Evolutionary conservation across 352 stramenopile genomes (phyloP).

Genomic region (Globisporangium orthogonon): DNA sequence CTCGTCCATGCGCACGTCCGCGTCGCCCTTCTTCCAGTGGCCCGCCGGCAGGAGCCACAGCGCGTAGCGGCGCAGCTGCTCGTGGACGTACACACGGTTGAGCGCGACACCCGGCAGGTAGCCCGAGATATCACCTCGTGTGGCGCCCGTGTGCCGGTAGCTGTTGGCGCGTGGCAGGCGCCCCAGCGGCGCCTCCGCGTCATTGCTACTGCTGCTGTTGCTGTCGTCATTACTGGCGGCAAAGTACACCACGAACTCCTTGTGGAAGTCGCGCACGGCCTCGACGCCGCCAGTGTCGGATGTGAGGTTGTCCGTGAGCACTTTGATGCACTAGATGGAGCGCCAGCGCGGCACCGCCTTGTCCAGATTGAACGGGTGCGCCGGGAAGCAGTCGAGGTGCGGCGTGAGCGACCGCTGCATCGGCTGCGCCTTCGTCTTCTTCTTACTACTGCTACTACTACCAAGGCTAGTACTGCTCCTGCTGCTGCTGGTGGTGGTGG

Average conservation of each 20-base stretch:
- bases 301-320: conserved; percentile 65
- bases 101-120: conserved; percentile 68
- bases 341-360: conserved; percentile 78
- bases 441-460: neutral
- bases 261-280: conserved; percentile 82
- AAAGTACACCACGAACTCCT: conserved; percentile 71
- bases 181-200: conserved; percentile 14
- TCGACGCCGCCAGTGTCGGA: conserved; percentile 83
- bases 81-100: conserved; percentile 62
- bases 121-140: conserved; percentile 80
- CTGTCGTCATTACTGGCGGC: neutral
- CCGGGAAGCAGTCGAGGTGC: conserved; percentile 86
- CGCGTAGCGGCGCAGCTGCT: conserved; percentile 70
- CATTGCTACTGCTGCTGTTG: conserved; percentile 12
- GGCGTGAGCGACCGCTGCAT: conserved; percentile 86
- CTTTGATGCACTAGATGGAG: conserved; percentile 86
- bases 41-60: conserved; percentile 55
- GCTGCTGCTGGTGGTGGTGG: neutral
- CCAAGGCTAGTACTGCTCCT: too few relatives aligned
- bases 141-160: conserved; percentile 57
- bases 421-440: conserved; percentile 53
- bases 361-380: conserved; percentile 55
- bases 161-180: conserved; percentile 86
- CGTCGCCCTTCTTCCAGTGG: conserved; percentile 74
- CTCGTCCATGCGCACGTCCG: conserved; percentile 44